Base-by-base conservation (phyloP, 1,284 basidiomycete genomes). In the Boletus sp. region DNA sequence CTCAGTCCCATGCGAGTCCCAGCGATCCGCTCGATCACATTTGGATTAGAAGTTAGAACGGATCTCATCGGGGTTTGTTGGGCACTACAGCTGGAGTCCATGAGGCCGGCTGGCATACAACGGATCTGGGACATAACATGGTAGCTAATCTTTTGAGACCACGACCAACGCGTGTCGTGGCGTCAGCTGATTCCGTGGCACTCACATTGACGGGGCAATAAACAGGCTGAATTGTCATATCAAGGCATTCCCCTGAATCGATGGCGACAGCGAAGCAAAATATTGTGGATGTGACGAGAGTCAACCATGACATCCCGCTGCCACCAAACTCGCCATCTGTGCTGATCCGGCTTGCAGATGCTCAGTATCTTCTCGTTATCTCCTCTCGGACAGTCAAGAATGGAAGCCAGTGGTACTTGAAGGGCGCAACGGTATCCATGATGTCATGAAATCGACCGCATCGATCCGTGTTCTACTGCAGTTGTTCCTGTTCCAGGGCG, bases 341-440 rank as follows among this genome's bases (percentile, higher is more conserved):
- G 27, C 71, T 68, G 62, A 91, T 88, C 66, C 84, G 80, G 35
- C 76, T 75, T 14, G 90, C 89, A 63, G 86, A 88, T 1, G 89
- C 88, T 73, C 95, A 96, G 83, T 88, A 73, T 99, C 97, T 63
- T 96, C 91, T 14, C 59, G 88, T 84, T 59, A 99, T 94, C 69
- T 95, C 90, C 28, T 79, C 82, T 61, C 94, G 87, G 4, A 95
- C 95, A 1, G 84, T 83, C 19, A n/a, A n/a, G n/a, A n/a, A n/a
- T n/a, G n/a, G n/a, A 95, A 78, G 51, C 82, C 80, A 7, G 94
- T 87, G 3, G 98, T 83, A 68, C 81, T 76, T 99, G 97, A 17
- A 98, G 81, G 2, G 94, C 93, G 74, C 96, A 98, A 70, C 94
- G 95, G 68, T 23, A 55, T 43, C 40, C 35, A 31, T 57, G 40